Conservation (phyloP, 192 early-diverging fungal genomes). For the Spizellomyces punctatus region DNA sequence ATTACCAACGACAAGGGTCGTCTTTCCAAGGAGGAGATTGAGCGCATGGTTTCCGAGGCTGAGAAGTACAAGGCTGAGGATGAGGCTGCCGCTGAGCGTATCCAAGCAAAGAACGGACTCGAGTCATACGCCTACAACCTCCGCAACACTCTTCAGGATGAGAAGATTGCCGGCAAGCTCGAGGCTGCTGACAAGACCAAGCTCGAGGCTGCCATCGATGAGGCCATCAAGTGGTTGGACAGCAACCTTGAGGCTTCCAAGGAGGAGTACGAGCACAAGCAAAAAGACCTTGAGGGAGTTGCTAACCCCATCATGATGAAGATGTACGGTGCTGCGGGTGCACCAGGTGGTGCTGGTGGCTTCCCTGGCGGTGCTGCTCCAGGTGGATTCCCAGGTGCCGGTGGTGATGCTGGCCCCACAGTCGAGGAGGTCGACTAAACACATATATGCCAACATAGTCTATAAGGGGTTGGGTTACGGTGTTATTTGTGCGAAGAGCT, state of each 20-base stretch:
- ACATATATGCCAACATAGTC: neutral
- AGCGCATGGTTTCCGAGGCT: slow-evolving; percentile 93
- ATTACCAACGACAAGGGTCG: slow-evolving; percentile 99
- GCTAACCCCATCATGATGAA: slow-evolving; percentile 98
- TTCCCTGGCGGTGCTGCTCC: slow-evolving; percentile 69
- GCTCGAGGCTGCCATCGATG: slow-evolving; percentile 80
- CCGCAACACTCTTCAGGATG: slow-evolving; percentile 85
- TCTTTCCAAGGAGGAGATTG: slow-evolving; percentile 97
- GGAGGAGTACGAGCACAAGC: slow-evolving; percentile 94
- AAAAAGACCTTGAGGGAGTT: slow-evolving; percentile 91
- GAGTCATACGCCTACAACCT: slow-evolving; percentile 98
- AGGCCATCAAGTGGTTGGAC: slow-evolving; percentile 95
- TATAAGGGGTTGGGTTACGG: no score
- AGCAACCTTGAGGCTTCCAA: slow-evolving; percentile 91
- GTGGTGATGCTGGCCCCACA: slow-evolving; percentile 56
- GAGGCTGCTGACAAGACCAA: slow-evolving; percentile 87
- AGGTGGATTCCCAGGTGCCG: slow-evolving; percentile 76
- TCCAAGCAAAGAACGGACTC: slow-evolving; percentile 91
- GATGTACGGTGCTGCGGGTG: slow-evolving; percentile 82
- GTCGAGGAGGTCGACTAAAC: slow-evolving; percentile 66
- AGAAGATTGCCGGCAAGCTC: slow-evolving; percentile 82
- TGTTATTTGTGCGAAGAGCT: no score
- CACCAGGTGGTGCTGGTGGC: slow-evolving; percentile 43
- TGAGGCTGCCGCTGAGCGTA: slow-evolving; percentile 87
- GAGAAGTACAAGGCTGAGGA: slow-evolving; percentile 98